Evolutionary conservation across 1,284 basidiomycete genomes (phyloP), one percentile per base, ranked within the genome.

Genomic region (Cystobasidium slooffiae): DNA sequence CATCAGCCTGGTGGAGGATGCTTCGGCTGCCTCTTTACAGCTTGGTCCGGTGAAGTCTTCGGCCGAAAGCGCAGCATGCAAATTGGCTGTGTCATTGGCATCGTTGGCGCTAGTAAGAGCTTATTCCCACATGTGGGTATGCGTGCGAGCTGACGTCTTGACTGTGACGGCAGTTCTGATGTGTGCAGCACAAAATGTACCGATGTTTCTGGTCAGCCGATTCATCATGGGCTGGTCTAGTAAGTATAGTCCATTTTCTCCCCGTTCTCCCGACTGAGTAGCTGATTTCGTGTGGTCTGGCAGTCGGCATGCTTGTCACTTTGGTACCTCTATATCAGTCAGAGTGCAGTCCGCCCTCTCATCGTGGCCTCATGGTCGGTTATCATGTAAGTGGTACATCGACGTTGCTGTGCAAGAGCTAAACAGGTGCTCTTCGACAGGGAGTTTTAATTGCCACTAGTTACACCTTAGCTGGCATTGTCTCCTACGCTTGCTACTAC

Each of bases 181-280:
- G 53, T 55, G 53, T 20, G 53, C 53, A 3, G 53, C 53, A 10
- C 53, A 55, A 20, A 55, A 55, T 10, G 24, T 55, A 22, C 18
- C 53, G 16, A 55, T 55, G 53, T 55, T 55, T 8, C 22, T 55
- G 7, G 53, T 55, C 22, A 55, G 53, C 24, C 14, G 53, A 55
- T 55, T 55, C 22, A 55, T 55, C 24, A 55, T 55, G 53, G 53
- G 53, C 53, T 55, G 14, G 14, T 55, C 53, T 20, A 55, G 53
- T 55, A 20, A 31, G 53, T 55, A 12, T 4, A 16, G 22, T 31
- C 22, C 10, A 8, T 55, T 12, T 3, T 12, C 1, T 4, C 14
- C 3, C 53, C 53, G 14, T 18, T 22, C 10, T 55, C 22, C 20
- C 4, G 10, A 20, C 14, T n/a, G 14, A 18, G 3, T 31, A 49